phyloP scores from a whole-genome alignment of 306 rosid genomes.

The Medicago ruthenica region DNA sequence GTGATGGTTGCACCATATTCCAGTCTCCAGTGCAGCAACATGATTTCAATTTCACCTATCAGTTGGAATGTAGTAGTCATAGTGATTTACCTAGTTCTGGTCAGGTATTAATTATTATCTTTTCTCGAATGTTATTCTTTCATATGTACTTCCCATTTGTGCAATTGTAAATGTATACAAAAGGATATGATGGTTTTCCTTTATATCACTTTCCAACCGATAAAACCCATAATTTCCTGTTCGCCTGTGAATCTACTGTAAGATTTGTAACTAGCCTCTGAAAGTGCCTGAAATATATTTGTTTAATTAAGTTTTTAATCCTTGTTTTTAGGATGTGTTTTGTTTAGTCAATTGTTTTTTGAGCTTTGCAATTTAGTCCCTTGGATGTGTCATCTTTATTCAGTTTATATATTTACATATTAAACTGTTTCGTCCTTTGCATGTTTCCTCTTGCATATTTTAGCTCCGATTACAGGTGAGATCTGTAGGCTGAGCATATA shows the following conservation, averaged over 20 bases:
- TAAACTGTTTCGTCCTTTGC: neutral
- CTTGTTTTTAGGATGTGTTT: conserved; percentile 9
- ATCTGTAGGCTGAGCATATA: neutral
- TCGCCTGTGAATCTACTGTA: neutral
- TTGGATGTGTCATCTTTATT: neutral
- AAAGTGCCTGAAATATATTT: neutral
- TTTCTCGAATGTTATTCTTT: neutral
- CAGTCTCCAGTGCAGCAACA: conserved; percentile 98
- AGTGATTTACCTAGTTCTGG: conserved; percentile 99
- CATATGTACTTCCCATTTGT: neutral
- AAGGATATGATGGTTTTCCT: conserved; percentile 4
- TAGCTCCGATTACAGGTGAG: neutral
- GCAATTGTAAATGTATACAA: conserved; percentile 21
- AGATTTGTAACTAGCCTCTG: neutral
- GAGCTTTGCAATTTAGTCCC: neutral
- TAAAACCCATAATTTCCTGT: neutral
- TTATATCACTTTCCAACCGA: conserved; percentile 5
- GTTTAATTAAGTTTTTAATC: conserved; percentile 6
- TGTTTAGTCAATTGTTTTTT: conserved; percentile 10
- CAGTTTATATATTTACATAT: neutral
- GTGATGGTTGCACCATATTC: conserved; percentile 90
- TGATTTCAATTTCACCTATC: conserved; percentile 95
- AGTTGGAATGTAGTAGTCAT: conserved; percentile 73
- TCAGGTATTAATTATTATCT: conserved; percentile 59
- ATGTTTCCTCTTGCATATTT: neutral